Evolutionary conservation across 2,329 filamentous ascomycete species (phyloP).

Genomic region (Tolypocladium cylindrosporum): DNA sequence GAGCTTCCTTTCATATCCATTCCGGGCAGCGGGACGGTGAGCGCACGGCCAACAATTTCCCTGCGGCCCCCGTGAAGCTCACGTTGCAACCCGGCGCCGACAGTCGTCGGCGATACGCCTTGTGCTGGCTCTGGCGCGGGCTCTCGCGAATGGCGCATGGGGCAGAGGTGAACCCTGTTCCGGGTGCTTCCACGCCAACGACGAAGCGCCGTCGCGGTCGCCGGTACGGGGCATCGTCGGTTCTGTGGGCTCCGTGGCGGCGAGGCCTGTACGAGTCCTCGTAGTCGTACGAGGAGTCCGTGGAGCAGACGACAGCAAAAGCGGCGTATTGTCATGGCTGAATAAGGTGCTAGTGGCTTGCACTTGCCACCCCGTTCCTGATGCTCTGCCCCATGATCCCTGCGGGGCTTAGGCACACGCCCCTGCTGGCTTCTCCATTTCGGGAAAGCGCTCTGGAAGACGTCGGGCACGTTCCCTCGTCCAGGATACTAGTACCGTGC

Average conservation of each 20-base stretch:
- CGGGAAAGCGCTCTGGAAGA: background rate
- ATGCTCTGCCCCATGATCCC: background rate
- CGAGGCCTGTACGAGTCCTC: background rate
- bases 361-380: background rate
- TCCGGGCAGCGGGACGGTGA: background rate
- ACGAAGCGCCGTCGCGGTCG: background rate
- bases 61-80: background rate
- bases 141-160: background rate
- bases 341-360: background rate
- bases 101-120: background rate
- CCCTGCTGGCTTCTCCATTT: background rate
- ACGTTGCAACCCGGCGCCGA: background rate
- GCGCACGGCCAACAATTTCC: background rate
- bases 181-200: no score
- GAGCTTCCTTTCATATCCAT: background rate
- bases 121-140: no score
- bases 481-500: background rate
- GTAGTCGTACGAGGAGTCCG: no score
- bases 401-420: background rate
- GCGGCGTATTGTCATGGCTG: background rate
- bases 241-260: background rate
- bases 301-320: background rate
- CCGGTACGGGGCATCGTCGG: background rate
- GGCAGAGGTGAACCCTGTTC: no score
- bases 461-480: background rate